Evolutionary conservation across 352 stramenopile genomes (phyloP), one percentile per base, ranked within the genome.

Genomic region (Blastocystis sp.): DNA sequence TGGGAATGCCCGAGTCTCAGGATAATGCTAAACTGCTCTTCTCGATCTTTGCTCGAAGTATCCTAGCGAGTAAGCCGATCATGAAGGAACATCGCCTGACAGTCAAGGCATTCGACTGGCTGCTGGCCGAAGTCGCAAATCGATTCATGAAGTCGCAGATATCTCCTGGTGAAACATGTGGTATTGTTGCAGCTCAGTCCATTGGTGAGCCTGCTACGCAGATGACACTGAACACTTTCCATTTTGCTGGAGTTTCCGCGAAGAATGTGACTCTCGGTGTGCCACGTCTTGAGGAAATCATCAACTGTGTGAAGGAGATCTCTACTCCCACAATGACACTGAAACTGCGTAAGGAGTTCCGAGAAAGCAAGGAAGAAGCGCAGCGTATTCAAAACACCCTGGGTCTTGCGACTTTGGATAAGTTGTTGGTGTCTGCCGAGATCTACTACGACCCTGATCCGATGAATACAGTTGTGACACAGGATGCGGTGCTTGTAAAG

Each of bases 191-290:
- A 16, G 97, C 97, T 3, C 97, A 99, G 91, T 98, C 95, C 65
- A 98, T 99, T 92, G 97, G 97, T 90, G 97, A 99, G 91, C 97
- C 97, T 26, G 96, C 97, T 69, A 99, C 97, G 50, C 97, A 99
- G 93, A 99, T 99, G 97, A 99, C 97, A 18, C 93, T 99, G 75
- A 99, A 99, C 93, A 99, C 97, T 65, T 99, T 99, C 93, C 97
- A 99, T 92, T 99, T 98, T 91, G 96, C 97, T 90, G 94, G 97
- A 95, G 96, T 99, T 89, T 98, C 95, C 62, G 96, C 96, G 24
- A 99, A 99, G 92, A 99, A 99, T 93, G 97, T 99, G 20, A 99
- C 97, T 50, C 94, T 99, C 41, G 97, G 97, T 94, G 97, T 99
- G 59, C 97, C 97, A 73, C 95, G 97, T 75, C 91, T 99, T 89